phyloP scores from a whole-genome alignment of 2,329 filamentous ascomycete genomes.

The Diplodia sapinea region DNA sequence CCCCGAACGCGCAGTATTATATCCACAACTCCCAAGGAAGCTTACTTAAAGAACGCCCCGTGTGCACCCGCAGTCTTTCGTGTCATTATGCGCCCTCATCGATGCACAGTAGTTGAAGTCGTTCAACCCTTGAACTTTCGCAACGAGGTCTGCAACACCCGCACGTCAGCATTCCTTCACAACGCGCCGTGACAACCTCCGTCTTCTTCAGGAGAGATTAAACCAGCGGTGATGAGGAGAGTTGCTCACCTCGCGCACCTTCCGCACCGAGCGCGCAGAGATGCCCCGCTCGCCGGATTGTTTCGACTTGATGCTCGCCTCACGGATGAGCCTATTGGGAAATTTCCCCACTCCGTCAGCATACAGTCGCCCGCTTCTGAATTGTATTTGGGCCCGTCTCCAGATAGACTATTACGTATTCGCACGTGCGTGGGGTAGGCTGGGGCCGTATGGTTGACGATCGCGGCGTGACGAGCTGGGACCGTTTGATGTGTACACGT shows the following conservation, averaged over 20 bases:
- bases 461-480: neutral
- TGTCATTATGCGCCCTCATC: neutral
- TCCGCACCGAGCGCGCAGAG: constrained; percentile 76
- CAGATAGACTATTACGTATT: neutral
- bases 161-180: neutral
- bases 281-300: constrained; percentile 74
- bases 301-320: constrained; percentile 77
- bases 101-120: neutral
- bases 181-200: neutral
- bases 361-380: neutral
- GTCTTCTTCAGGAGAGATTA: neutral
- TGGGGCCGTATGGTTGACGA: neutral
- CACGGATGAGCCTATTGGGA: constrained; percentile 70
- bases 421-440: neutral
- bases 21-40: neutral
- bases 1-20: neutral
- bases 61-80: neutral
- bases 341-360: neutral
- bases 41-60: neutral
- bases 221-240: neutral
- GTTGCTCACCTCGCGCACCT: constrained; percentile 71
- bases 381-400: neutral
- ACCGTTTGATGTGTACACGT: constrained; percentile 36
- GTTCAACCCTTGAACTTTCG: constrained; percentile 46
- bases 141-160: constrained; percentile 37